Evolutionary conservation across 495 filamentous ascomycete species (phyloP), one percentile per base, ranked within the genome.

Genomic region (Podospora bellae-mahoneyi): DNA sequence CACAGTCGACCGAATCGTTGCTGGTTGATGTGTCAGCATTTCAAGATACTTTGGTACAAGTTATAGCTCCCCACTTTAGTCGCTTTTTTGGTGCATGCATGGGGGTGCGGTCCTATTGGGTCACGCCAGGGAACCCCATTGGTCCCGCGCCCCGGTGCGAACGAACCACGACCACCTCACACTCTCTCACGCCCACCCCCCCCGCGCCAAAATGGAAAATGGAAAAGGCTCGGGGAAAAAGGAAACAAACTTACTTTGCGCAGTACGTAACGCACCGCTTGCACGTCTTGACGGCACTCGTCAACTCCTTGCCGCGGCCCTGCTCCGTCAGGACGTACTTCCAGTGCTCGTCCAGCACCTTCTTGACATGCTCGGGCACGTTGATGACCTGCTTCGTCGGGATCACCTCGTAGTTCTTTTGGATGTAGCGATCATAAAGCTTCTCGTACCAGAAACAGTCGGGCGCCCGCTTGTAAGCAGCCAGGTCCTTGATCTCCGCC

Each of bases 391-490:
- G 88, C 58, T 84, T 87, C 1, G 93, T 95, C 1, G 95, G 94
- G 65, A 99, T 94, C 39, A 97, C 92, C 67, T 98, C 96, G 83
- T 98, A 99, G 77, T 92, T 91, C 57, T 96, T 94, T 72, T 96
- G 93, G 62, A 98, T 98, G 80, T 97, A 99, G 20, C 95, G 89
- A 81, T 99, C 95, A 78, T 94, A 98, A 79, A 98, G 87, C 77
- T 97, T 96, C 73, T 97, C 94, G 76, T 92, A 99, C 91, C 92
- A 99, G 75, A 99, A 99, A 69, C 84, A 86, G 77, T 99, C 91
- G 68, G 89, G 89, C 26, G 78, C 80, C 76, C 91, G 93, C 73
- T 94, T 89, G 77, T 96, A 97, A 60, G 89, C 87, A 59, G 93
- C 91, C 62, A 97, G 75, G 75, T 94, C 87, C 1, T 86, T 79